Percentiles rank a stretch among this genome's conserved stretches.
Conservation (phyloP, 2,329 filamentous ascomycete genomes). For the Monascus ruber region DNA sequence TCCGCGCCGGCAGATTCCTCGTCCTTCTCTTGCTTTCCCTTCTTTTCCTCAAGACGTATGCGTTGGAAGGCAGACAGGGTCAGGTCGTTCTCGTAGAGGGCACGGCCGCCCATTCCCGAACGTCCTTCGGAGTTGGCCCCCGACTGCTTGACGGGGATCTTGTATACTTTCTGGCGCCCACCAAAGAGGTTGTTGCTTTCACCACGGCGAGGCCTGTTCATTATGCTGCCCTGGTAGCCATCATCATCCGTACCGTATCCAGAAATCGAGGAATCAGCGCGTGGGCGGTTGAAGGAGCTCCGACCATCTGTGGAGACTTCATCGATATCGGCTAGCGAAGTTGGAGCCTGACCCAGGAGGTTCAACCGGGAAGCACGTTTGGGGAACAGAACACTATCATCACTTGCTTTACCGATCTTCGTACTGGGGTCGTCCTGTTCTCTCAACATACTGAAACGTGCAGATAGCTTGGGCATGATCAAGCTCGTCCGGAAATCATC, state of each 20-base stretch:
- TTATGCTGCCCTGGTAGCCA: conserved; percentile 57
- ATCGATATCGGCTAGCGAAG: conserved; percentile 67
- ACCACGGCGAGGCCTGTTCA: conserved; percentile 67
- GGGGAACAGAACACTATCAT: conserved; percentile 81
- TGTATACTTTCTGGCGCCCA: conserved; percentile 90
- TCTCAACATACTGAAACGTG: conserved; percentile 89
- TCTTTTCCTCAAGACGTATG: conserved; percentile 46
- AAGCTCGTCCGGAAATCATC: conserved; percentile 94
- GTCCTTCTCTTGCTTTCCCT: conserved; percentile 33
- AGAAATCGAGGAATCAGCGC: conserved; percentile 54
- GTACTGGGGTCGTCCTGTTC: conserved; percentile 89
- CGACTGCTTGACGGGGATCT: conserved; percentile 50
- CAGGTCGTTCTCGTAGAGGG: conserved; percentile 80
- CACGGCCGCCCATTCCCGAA: conserved; percentile 47
- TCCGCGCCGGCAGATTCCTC: conserved; percentile 29
- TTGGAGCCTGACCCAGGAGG: conserved; percentile 55
- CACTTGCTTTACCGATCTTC: conserved; percentile 83
- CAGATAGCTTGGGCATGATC: conserved; percentile 87
- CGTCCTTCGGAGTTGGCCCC: conserved; percentile 18
- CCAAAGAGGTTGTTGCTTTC: conserved; percentile 93
- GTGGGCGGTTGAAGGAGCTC: conserved; percentile 45
- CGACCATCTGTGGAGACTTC: conserved; percentile 74
- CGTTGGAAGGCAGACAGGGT: conserved; percentile 73
- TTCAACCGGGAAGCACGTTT: conserved; percentile 68
- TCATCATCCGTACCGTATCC: conserved; percentile 56